Evolutionary conservation across 352 stramenopile genomes (phyloP).

Genomic region (Phytopythium boreale): DNA sequence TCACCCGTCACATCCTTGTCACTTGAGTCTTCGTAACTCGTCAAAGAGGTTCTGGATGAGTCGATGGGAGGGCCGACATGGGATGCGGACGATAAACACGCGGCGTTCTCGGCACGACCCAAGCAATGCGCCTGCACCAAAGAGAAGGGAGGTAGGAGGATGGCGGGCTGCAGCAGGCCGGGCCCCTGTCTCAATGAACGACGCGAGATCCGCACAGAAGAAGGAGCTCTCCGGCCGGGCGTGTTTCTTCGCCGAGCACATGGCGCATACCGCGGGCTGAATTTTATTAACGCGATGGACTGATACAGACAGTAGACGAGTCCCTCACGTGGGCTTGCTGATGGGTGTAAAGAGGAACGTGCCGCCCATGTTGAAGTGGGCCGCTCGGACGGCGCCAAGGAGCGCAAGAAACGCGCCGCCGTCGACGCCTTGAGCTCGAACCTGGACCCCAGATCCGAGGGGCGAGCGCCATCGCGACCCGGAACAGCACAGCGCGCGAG

Average conservation of each 20-base stretch:
- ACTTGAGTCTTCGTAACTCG: no score
- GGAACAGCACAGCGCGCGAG: background rate
- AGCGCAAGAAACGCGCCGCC: background rate
- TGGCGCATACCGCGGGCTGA: background rate
- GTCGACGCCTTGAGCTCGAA: background rate
- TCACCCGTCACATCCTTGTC: conserved; percentile 1
- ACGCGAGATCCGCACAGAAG: background rate
- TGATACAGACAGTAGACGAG: background rate
- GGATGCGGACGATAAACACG: background rate
- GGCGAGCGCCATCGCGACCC: no score
- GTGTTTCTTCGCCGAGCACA: background rate
- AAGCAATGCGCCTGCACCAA: background rate
- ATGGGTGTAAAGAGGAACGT: background rate
- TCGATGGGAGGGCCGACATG: background rate
- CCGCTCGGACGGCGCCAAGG: background rate
- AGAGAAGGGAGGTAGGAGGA: background rate
- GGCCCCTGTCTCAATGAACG: conserved; percentile 1
- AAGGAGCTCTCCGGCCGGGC: background rate
- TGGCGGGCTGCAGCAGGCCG: background rate
- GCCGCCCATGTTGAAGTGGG: background rate
- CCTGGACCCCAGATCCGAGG: background rate
- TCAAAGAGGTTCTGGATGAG: no score
- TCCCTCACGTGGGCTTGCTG: no score
- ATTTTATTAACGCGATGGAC: background rate
- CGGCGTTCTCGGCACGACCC: background rate